Conservation (phyloP, 2,329 filamentous ascomycete genomes). For the Pseudophaeomoniella oleicola region DNA sequence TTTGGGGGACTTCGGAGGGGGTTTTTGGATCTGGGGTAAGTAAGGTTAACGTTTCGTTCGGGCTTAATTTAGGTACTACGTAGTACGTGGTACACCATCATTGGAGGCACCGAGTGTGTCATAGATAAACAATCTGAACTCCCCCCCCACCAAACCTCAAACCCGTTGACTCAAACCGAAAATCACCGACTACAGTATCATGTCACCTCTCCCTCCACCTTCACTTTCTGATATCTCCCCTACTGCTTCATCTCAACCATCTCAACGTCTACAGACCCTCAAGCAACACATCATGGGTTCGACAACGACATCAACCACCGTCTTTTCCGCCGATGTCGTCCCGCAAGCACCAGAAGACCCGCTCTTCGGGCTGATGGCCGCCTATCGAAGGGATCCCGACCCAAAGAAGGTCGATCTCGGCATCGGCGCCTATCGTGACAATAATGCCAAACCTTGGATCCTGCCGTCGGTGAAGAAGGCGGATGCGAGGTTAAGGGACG, state of each 20-base stretch:
- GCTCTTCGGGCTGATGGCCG: conserved; percentile 82
- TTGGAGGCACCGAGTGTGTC: too few species aligned
- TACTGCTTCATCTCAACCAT: conserved; percentile 26
- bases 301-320: conserved; percentile 42
- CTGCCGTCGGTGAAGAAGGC: conserved; percentile 95
- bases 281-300: conserved; percentile 55
- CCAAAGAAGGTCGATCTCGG: conserved; percentile 85
- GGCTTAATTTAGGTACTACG: too few species aligned
- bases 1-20: too few species aligned
- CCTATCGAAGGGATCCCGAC: conserved; percentile 64
- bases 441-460: conserved; percentile 95
- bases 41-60: too few species aligned
- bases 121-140: background rate
- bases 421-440: conserved; percentile 86
- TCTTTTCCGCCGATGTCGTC: conserved; percentile 62
- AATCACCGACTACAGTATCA: too few species aligned
- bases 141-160: background rate
- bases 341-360: conserved; percentile 89
- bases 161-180: too few species aligned
- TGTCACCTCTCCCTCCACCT: conserved; percentile 1
- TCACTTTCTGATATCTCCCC: too few species aligned
- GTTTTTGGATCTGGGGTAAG: too few species aligned
- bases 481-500: conserved; percentile 73
- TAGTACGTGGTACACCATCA: too few species aligned
- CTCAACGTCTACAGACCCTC: conserved; percentile 37